Evolutionary conservation across 768 basidiomycete species (phyloP), one percentile per base, ranked within the genome.

Genomic region (Gloeophyllum trabeum): DNA sequence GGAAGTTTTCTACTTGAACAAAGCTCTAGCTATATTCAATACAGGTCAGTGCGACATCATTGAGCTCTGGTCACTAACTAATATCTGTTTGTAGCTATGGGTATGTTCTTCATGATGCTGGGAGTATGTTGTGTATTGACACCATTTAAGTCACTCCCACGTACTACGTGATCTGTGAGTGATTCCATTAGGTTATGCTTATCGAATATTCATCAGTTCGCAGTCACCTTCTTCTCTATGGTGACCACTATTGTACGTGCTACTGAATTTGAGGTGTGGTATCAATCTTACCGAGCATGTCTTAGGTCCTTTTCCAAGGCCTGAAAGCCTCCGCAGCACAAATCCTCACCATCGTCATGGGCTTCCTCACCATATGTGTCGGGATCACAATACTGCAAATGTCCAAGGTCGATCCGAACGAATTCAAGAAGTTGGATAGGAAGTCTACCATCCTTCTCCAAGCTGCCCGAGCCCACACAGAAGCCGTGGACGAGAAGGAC

Each of bases 381-480:
- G 94, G 94, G 16, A 97, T 98, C 58, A 86, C 85, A 23, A 80
- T 99, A 48, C 78, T 99, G 5, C 96, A 99, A 62, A 83, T 94
- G 76, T 89, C 84, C 58, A 89, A 89, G 64, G 77, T 98, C 50
- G 94, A 99, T 55, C 94, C 96, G 6, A 69, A 67, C 16, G 62
- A 78, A 42, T 71, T 97, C 54, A 67, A 67, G 44, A 76, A 77
- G 38, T 82, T 99, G 52, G 96, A 98, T 57, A 73, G 94, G 14
- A 74, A 84, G 24, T 85, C 88, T 1, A 97, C 96, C 0, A 73
- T 97, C 38, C 76, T 99, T 19, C 73, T 99, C 24, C 80, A 88
- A 59, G 93, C 89, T n/a, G 73, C 89, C 1, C 75, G 79, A 16
- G 56, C 67, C 19, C 76, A 79, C 35, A 85, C 84, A 2, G 81